These are phyloP conservation scores for Hysterium pulicare DNA, from an alignment of 2,329 filamentous ascomycete genomes.

Conservation along the genomic window DNA sequence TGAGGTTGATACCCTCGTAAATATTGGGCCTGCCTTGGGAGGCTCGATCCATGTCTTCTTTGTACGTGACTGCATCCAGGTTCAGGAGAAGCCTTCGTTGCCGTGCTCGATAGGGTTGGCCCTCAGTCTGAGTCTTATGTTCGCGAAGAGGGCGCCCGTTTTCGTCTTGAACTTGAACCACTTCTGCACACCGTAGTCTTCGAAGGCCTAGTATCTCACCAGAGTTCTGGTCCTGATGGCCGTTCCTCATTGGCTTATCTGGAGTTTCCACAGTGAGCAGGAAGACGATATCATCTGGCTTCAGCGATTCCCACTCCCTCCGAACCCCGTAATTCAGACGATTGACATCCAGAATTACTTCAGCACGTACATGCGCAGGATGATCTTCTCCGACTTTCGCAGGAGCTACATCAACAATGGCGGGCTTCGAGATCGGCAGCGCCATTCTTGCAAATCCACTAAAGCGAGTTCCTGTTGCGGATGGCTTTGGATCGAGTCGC, in stretches of 20 bases:
- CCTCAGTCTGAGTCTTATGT: conserved; percentile 57
- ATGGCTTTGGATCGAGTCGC: conserved; percentile 68
- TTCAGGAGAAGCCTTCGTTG: conserved; percentile 73
- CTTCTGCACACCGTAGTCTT: conserved; percentile 74
- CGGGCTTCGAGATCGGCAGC: conserved; percentile 77
- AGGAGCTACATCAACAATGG: conserved; percentile 81
- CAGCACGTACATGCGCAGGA: conserved; percentile 81
- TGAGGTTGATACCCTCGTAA: conserved; percentile 80
- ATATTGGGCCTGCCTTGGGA: conserved; percentile 69
- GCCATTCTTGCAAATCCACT: conserved; percentile 90
- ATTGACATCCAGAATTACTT: conserved; percentile 80
- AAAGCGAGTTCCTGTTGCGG: conserved; percentile 67
- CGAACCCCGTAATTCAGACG: conserved; percentile 72
- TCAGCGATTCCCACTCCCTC: conserved; percentile 84
- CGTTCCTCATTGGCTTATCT: conserved; percentile 54
- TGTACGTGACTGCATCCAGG: conserved; percentile 75
- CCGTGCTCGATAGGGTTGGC: conserved; percentile 55
- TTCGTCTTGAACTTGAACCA: conserved; percentile 83
- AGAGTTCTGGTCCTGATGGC: conserved; percentile 43
- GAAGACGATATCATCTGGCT: conserved; percentile 86
- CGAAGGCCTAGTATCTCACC: conserved; percentile 65
- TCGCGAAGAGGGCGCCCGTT: conserved; percentile 72
- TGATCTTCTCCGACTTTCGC: conserved; percentile 77
- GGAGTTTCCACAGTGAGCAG: conserved; percentile 71
- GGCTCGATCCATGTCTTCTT: conserved; percentile 66